phyloP scores from a whole-genome alignment of 805 yeast genomes.

The Yarrowia bubula region DNA sequence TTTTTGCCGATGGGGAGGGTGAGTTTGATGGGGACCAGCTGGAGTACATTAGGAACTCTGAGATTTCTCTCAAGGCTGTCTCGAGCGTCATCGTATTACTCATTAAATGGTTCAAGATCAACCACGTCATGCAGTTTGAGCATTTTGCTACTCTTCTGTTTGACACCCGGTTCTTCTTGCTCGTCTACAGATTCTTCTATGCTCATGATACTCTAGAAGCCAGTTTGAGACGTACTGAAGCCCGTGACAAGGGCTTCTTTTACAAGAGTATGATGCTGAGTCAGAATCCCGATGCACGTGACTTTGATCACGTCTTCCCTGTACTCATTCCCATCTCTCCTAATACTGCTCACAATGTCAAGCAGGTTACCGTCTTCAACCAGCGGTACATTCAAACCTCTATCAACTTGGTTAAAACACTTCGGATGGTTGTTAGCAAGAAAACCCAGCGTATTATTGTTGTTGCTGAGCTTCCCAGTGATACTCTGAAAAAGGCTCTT shows the following conservation, averaged over 20 bases:
- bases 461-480: slow-evolving; percentile 59
- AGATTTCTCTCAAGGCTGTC: slow-evolving; percentile 57
- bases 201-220: slow-evolving; percentile 32
- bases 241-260: slow-evolving; percentile 6
- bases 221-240: slow-evolving; percentile 28
- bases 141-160: slow-evolving; percentile 67
- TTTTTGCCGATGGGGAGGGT: slow-evolving; percentile 28
- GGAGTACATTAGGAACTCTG: slow-evolving; percentile 61
- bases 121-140: slow-evolving; percentile 77
- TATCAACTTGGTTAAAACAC: slow-evolving; percentile 51
- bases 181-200: slow-evolving; percentile 41
- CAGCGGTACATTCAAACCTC: slow-evolving; percentile 37
- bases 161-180: slow-evolving; percentile 60
- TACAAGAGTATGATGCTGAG: slow-evolving; percentile 1
- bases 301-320: background rate
- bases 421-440: slow-evolving; percentile 58
- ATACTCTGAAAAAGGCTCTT: slow-evolving; percentile 55
- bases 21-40: background rate
- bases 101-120: slow-evolving; percentile 73
- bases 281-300: background rate
- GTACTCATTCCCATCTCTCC: slow-evolving; percentile 14
- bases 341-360: slow-evolving; percentile 14
- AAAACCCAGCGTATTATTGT: slow-evolving; percentile 73
- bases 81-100: slow-evolving; percentile 54
- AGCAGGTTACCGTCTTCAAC: slow-evolving; percentile 27